Percentiles rank a stretch among this genome's conserved stretches.
phyloP scores from a whole-genome alignment of 306 rosid genomes.

The Inga laurina region DNA sequence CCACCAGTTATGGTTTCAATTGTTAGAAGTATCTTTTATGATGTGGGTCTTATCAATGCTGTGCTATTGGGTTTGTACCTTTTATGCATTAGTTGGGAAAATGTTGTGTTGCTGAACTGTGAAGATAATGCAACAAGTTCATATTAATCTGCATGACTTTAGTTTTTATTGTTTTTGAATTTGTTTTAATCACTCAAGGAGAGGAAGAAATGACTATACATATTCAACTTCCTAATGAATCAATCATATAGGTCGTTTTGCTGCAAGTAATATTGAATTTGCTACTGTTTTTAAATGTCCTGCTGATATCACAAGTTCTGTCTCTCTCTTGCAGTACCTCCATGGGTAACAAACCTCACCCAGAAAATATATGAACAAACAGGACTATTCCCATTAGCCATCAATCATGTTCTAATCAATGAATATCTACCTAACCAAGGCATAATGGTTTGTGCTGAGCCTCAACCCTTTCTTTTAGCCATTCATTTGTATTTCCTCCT shows the following conservation, averaged over 20 bases:
- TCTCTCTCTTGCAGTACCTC: neutral
- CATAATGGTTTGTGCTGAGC: no score
- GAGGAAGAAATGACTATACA: neutral
- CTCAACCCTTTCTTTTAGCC: no score
- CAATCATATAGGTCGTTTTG: neutral
- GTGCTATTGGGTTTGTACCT: neutral
- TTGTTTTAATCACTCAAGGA: neutral
- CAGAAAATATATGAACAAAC: no score
- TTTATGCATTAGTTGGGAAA: neutral
- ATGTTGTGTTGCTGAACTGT: neutral
- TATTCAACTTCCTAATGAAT: neutral
- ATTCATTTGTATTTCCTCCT: no score
- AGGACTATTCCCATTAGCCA: no score
- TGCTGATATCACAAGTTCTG: neutral
- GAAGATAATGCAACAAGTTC: constrained; percentile 15
- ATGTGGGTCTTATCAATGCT: neutral
- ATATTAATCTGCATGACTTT: constrained; percentile 4
- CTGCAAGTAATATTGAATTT: neutral
- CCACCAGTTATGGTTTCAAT: neutral
- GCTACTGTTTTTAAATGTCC: no score
- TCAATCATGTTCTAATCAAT: no score
- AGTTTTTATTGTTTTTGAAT: neutral
- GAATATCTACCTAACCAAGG: no score
- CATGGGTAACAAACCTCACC: no score
- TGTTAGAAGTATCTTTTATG: neutral